Base-by-base conservation (phyloP, 192 early-diverging fungal species). In the Geosiphon pyriformis region DNA sequence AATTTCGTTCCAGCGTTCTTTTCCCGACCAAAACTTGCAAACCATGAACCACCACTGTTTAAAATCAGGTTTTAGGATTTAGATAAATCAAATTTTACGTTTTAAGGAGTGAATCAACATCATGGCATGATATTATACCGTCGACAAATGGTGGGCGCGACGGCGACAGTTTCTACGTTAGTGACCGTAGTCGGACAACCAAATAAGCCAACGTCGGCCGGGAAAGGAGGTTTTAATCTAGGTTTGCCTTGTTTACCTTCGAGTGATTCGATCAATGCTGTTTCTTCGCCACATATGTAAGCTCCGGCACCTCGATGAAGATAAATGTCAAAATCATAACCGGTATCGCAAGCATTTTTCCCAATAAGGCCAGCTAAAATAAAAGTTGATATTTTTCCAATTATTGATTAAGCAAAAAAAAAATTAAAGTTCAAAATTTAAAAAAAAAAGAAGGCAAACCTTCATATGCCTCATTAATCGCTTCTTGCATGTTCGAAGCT, bases 171-270 rank as follows among this genome's bases (percentile, higher is more conserved):
- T 77, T 98, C 96, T 32, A 98, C 96, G 71, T 98, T 98, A 32
- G 94, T 88, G n/a, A 98, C 96, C n/a, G 96, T 98, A 17, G 96
- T 96, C 22, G 96, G 96, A 81, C 96, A 98, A 30, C 96, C 96
- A 68, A 98, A 98, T 46, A 98, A 83, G 65, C 96, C 96, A 11
- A 94, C 91, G 73, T 98, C 94, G 67, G 96, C 96, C 31, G 96
- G 96, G 87, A 98, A 98, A 57, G 96, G 96, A 46, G 96, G 96
- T 90, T 98, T 98, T 70, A 98, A 72, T 65, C 96, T 86, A 18
- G 96, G 96, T 83, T 98, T 98, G n/a, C 96, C 96, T 69, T 92
- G 92, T 82, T 96, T 96, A 59, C 96, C 96, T 76, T 98, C 96
- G 27, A 92, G 79, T 23, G 90, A 92, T 77, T 92, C 90, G 61